These are phyloP conservation scores for Boletus coccyginus DNA, from an alignment of 768 basidiomycete genomes.

Conservation along the genomic window DNA sequence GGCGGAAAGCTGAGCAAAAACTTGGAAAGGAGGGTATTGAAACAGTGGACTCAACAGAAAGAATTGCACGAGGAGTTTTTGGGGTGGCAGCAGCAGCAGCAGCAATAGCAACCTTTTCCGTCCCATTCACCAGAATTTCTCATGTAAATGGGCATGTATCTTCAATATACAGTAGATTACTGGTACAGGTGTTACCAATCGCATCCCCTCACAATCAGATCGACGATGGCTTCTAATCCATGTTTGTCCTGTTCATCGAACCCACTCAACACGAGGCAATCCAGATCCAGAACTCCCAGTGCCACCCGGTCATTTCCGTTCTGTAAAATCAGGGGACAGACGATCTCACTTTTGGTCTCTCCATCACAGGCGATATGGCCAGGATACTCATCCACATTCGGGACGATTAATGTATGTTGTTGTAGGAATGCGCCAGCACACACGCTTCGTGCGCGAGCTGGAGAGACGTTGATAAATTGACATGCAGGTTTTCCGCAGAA, in stretches of 20 bases:
- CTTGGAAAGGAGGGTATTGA: conserved; percentile 70
- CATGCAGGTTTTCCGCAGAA: conserved; percentile 94
- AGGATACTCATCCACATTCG: conserved; percentile 76
- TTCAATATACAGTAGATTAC: conserved; percentile 11
- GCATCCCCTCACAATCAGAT: conserved; percentile 58
- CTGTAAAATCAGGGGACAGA: conserved; percentile 63
- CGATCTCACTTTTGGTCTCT: conserved; percentile 87
- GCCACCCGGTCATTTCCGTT: conserved; percentile 32
- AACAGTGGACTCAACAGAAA: conserved; percentile 69
- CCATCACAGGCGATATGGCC: conserved; percentile 96
- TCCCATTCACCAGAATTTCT: background rate
- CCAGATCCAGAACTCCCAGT: conserved; percentile 78
- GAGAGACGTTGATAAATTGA: conserved; percentile 66
- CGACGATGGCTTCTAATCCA: conserved; percentile 75
- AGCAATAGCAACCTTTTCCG: conserved; percentile 6
- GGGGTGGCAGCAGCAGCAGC: conserved; percentile 40
- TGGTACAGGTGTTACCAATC: conserved; percentile 50
- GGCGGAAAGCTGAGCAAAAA: conserved; percentile 87
- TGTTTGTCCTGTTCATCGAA: conserved; percentile 75
- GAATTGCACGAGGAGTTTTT: conserved; percentile 81
- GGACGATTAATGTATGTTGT: conserved; percentile 59
- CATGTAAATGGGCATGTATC: background rate
- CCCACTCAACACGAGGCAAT: conserved; percentile 67
- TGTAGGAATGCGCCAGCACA: conserved; percentile 77
- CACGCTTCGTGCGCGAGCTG: conserved; percentile 64